phyloP scores from a whole-genome alignment of 257 asterid genomes.

The Plantago major region DNA sequence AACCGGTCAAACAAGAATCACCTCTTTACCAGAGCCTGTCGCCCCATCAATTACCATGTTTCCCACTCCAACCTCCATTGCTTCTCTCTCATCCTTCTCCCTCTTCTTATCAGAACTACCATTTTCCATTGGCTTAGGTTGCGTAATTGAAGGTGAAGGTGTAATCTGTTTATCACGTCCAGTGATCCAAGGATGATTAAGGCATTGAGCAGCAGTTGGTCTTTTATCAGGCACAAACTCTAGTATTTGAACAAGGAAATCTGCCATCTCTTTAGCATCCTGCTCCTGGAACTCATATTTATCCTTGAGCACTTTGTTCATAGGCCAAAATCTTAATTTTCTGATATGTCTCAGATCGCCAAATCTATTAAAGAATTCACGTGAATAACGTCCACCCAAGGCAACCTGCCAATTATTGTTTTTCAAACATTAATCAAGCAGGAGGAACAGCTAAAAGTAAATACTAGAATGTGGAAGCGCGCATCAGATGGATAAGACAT shows the following conservation, averaged over 20 bases:
- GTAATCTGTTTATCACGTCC: slow-evolving; percentile 35
- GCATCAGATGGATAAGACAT: too few relatives aligned
- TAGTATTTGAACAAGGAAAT: slow-evolving; percentile 46
- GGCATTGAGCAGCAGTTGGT: slow-evolving; percentile 89
- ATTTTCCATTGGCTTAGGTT: slow-evolving; percentile 35
- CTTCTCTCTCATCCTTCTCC: slow-evolving; percentile 74
- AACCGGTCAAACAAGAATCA: too few relatives aligned
- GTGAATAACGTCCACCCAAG: slow-evolving; percentile 90
- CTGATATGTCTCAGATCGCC: slow-evolving; percentile 91
- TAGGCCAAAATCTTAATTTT: slow-evolving; percentile 77
- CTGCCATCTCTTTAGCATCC: slow-evolving; percentile 49
- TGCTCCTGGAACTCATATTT: slow-evolving; percentile 50
- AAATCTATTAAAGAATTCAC: slow-evolving; percentile 81
- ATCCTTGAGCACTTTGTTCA: slow-evolving; percentile 69
- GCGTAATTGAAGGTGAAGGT: slow-evolving; percentile 34
- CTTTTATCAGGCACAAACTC: slow-evolving; percentile 61
- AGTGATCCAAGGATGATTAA: slow-evolving; percentile 74
- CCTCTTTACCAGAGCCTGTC: slow-evolving; percentile 32
- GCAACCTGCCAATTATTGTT: slow-evolving; percentile 49
- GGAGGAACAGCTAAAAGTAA: too few relatives aligned
- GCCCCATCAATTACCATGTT: slow-evolving; percentile 55
- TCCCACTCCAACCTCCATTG: slow-evolving; percentile 83
- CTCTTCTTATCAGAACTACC: slow-evolving; percentile 30
- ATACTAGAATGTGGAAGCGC: too few relatives aligned
- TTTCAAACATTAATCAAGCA: too few relatives aligned